Conservation (phyloP, 179 eudicot genomes). For the Sideroxylon spinosum region DNA sequence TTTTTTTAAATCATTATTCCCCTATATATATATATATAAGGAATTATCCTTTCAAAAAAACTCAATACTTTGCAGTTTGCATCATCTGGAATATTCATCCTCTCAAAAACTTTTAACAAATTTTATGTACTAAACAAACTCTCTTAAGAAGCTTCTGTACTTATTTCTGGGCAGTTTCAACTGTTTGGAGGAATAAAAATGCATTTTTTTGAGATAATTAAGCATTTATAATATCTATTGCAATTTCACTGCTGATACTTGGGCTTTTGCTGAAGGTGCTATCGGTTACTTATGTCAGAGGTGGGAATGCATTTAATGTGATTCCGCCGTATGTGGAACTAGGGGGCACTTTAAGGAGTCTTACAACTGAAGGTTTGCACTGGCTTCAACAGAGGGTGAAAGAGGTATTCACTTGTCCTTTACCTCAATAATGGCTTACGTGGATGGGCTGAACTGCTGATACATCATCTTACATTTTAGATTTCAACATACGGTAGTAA, state of each 20-base stretch:
- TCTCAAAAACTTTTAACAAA: background rate
- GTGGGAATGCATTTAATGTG: constrained; percentile 60
- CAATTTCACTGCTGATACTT: constrained; percentile 10
- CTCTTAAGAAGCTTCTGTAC: background rate
- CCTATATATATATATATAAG: background rate
- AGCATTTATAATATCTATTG: background rate
- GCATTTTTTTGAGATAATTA: background rate
- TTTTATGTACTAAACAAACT: background rate
- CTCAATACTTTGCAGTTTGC: background rate
- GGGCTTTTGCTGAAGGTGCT: constrained; percentile 57
- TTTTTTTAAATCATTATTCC: background rate
- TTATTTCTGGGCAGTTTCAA: background rate
- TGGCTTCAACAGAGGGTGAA: constrained; percentile 55
- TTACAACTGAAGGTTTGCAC: constrained; percentile 66
- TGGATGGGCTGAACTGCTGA: background rate
- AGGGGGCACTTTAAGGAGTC: constrained; percentile 82
- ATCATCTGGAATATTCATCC: background rate
- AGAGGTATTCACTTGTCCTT: constrained; percentile 46
- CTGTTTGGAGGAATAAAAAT: background rate
- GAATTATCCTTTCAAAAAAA: background rate
- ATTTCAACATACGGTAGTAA: background rate
- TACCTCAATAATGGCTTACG: background rate
- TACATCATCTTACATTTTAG: background rate
- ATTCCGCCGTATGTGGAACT: constrained; percentile 67
- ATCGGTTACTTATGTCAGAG: constrained; percentile 71